phyloP scores from a whole-genome alignment of 1,284 basidiomycete species.

The Ganoderma multipileum region DNA sequence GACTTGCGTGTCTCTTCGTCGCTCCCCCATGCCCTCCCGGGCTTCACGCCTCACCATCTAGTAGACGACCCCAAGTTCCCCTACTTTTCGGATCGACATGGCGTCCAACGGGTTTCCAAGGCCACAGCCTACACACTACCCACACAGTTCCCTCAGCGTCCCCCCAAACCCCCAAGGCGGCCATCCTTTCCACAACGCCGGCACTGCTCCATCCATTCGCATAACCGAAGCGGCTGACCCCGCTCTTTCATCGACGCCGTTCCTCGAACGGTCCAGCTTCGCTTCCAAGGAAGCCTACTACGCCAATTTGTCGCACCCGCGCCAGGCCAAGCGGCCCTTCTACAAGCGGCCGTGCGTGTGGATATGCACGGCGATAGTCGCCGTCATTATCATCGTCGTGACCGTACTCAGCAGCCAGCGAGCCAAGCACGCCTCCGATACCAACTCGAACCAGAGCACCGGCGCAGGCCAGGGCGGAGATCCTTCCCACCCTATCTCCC shows the following conservation, averaged over 20 bases:
- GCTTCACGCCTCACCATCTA: background rate
- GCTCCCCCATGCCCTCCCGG: background rate
- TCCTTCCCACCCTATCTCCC: slow-evolving; percentile 9
- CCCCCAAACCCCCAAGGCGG: background rate
- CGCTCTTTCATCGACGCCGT: background rate
- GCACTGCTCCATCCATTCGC: background rate
- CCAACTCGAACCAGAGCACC: slow-evolving; percentile 22
- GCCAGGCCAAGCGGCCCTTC: slow-evolving; percentile 49
- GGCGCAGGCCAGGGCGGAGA: slow-evolving; percentile 26
- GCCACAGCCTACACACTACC: background rate
- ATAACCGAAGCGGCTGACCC: background rate
- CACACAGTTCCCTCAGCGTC: background rate
- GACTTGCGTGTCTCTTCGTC: background rate
- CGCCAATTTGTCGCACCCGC: slow-evolving; percentile 55
- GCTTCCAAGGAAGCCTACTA: background rate
- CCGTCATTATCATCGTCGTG: slow-evolving; percentile 50
- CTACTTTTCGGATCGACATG: background rate
- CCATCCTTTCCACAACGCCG: background rate
- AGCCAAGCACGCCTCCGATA: slow-evolving; percentile 36
- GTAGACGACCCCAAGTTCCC: background rate
- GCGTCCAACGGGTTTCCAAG: background rate
- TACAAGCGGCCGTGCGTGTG: slow-evolving; percentile 38
- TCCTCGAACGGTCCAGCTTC: background rate
- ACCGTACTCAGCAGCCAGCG: slow-evolving; percentile 50
- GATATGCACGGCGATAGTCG: slow-evolving; percentile 25